Evolutionary conservation across 2,329 filamentous ascomycete genomes (phyloP).

Genomic region (Sarocladiaceae sp.): DNA sequence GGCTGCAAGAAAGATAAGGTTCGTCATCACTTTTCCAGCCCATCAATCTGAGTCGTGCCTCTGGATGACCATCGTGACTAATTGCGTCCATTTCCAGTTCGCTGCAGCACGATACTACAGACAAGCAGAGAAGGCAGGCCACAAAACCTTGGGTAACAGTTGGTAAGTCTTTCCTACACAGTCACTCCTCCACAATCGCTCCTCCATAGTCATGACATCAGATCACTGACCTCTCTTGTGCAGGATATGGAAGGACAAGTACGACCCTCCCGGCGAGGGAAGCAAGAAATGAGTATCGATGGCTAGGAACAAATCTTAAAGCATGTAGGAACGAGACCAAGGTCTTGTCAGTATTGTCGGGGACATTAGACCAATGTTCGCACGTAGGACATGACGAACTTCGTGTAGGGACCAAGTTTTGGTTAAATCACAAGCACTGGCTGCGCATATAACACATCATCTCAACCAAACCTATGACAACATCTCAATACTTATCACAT

Average conservation of each 20-base stretch:
- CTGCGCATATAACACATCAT: no score
- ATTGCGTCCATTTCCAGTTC: constrained; percentile 47
- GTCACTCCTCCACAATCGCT: constrained; percentile 1
- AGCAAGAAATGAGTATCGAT: constrained; percentile 34
- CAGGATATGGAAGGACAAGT: constrained; percentile 99
- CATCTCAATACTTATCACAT: no score
- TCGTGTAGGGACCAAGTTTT: no score
- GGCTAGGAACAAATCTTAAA: no score
- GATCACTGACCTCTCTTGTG: neutral
- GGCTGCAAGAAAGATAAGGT: constrained; percentile 99
- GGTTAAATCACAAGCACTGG: no score
- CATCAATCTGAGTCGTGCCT: neutral
- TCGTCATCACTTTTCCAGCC: constrained; percentile 16
- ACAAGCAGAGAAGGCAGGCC: constrained; percentile 81
- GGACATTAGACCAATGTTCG: no score
- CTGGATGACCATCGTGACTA: no score
- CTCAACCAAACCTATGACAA: no score
- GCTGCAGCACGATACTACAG: constrained; percentile 86
- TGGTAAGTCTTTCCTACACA: constrained; percentile 60
- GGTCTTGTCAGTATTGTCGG: no score
- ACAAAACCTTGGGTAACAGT: constrained; percentile 87
- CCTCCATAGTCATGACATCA: neutral
- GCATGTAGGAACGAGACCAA: no score
- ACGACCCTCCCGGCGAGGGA: constrained; percentile 48
- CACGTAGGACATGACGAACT: no score